Conservation (phyloP, 2,329 filamentous ascomycete genomes). For the Trichoderma atrobrunneum region DNA sequence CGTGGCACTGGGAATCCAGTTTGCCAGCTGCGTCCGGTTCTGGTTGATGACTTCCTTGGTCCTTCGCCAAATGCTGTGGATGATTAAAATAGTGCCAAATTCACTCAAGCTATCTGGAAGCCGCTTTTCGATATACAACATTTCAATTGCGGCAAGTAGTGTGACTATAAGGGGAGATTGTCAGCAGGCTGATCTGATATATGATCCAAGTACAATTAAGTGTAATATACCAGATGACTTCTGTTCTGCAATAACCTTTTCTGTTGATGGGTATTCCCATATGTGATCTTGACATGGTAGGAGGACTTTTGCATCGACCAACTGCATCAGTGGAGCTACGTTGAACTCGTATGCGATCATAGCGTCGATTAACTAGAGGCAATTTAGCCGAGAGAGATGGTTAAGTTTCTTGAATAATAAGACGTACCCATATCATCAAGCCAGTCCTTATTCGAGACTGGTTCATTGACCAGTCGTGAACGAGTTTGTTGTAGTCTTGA, state of each 20-base stretch:
- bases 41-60: background rate
- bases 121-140: background rate
- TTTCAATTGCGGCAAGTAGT: background rate
- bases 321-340: background rate
- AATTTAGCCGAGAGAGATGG: background rate
- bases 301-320: background rate
- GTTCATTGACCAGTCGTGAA: background rate
- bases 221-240: background rate
- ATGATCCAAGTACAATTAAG: background rate
- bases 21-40: background rate
- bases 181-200: background rate
- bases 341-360: background rate
- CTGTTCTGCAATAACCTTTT: background rate
- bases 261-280: background rate
- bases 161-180: background rate
- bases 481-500: background rate
- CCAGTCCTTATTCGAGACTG: background rate
- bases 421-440: background rate
- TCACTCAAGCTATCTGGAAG: background rate
- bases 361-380: background rate
- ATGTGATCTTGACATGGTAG: background rate
- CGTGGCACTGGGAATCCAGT: background rate
- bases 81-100: background rate
- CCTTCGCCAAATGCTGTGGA: background rate
- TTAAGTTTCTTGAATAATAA: background rate